Conservation (phyloP, 192 early-diverging fungal species). For the Coemansia sp. region DNA sequence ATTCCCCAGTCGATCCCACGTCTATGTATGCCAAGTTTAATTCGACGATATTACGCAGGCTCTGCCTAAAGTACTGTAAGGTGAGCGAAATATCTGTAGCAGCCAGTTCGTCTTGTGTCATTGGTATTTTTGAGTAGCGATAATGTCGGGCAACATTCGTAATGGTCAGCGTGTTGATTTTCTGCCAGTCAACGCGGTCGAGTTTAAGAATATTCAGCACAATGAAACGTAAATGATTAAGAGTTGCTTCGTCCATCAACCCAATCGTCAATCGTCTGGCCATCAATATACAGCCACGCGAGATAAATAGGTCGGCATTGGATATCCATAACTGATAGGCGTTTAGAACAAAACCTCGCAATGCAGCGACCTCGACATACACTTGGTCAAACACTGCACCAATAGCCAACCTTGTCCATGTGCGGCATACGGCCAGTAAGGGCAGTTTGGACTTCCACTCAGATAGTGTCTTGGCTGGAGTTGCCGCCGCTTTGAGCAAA, state of each 20-base stretch:
- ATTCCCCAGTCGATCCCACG: too few species aligned
- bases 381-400: not conserved
- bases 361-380: not conserved
- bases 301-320: not conserved
- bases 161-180: too few species aligned
- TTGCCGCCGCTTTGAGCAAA: not conserved
- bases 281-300: not conserved
- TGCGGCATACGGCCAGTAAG: not conserved
- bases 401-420: not conserved
- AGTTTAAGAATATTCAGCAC: not conserved
- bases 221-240: not conserved
- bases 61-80: too few species aligned
- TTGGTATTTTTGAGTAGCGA: not conserved
- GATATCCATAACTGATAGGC: not conserved
- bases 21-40: not conserved
- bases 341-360: not conserved
- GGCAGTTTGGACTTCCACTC: not conserved
- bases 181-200: not conserved
- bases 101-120: not conserved
- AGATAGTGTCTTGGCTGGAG: not conserved
- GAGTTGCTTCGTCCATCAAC: not conserved
- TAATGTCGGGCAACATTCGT: not conserved
- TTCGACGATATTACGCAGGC: too few species aligned
- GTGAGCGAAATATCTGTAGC: too few species aligned
- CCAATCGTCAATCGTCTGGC: not conserved